These are phyloP conservation scores for Termitomyces sp. DNA, from an alignment of 768 basidiomycete genomes.

Conservation along the genomic window DNA sequence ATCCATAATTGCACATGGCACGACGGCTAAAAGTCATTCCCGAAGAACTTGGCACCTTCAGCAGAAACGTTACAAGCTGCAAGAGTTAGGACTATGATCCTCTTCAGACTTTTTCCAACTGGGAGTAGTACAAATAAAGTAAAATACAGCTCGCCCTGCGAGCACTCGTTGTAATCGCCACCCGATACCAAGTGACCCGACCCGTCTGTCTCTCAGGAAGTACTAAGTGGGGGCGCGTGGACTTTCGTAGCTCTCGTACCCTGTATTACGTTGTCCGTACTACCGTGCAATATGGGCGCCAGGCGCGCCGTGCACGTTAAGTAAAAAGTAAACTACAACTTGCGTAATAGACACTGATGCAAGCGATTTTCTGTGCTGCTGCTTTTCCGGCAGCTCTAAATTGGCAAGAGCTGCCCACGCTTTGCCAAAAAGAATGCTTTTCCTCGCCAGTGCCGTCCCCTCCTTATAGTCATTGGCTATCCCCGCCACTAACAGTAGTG, in stretches of 20 bases:
- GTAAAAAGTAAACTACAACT: no score
- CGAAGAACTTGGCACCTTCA: slow-evolving; percentile 3
- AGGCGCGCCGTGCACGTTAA: no score
- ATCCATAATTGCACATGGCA: neutral
- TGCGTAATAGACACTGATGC: neutral
- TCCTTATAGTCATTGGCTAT: slow-evolving; percentile 62
- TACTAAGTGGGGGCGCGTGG: no score
- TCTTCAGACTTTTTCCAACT: neutral
- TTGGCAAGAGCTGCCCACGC: slow-evolving; percentile 51
- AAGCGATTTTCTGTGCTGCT: slow-evolving; percentile 13
- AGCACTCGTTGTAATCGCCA: no score
- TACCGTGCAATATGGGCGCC: no score
- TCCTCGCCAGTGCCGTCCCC: slow-evolving; percentile 63
- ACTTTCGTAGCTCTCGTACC: no score
- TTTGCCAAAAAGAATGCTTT: slow-evolving; percentile 51
- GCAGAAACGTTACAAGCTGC: slow-evolving; percentile 1
- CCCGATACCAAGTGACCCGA: no score
- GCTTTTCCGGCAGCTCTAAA: slow-evolving; percentile 41
- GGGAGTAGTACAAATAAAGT: no score
- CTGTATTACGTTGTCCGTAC: no score
- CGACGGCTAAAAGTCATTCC: neutral
- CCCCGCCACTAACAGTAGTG: slow-evolving; percentile 81
- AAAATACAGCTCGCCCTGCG: no score
- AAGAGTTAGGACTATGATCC: neutral
- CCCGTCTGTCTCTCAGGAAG: no score